A percentile compares a stretch with the other conserved stretches of the same genome.
Conservation (phyloP, 371 early-diverging fungal genomes). For the Apophysomyces elegans region DNA sequence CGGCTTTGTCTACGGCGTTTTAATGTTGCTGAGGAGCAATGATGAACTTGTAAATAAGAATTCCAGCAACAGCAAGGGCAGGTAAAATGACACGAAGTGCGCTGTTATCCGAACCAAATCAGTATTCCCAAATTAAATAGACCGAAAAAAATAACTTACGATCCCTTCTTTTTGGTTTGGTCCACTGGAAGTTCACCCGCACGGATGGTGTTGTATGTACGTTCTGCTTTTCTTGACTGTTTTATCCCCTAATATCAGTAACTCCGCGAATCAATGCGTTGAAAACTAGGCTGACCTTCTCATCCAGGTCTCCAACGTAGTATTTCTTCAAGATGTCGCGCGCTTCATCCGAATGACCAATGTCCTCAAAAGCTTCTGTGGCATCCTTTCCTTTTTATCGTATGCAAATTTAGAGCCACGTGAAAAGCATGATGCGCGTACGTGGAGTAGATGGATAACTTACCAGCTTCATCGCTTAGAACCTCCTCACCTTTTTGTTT, state of each 20-base stretch:
- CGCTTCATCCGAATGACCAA: slow-evolving; percentile 85
- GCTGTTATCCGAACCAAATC: slow-evolving; percentile 19
- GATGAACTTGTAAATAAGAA: slow-evolving; percentile 48
- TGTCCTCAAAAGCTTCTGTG: slow-evolving; percentile 88
- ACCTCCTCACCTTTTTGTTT: slow-evolving; percentile 60
- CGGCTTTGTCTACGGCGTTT: slow-evolving; percentile 14
- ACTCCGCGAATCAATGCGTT: slow-evolving; percentile 9
- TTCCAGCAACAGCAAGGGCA: slow-evolving; percentile 33
- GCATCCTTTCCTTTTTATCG: slow-evolving; percentile 66
- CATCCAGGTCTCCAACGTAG: slow-evolving; percentile 45
- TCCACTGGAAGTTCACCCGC: slow-evolving; percentile 49
- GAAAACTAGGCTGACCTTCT: slow-evolving; percentile 27
- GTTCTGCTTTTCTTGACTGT: slow-evolving; percentile 30
- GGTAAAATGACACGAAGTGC: slow-evolving; percentile 34
- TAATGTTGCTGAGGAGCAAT: slow-evolving; percentile 38
- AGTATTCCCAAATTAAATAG: neutral
- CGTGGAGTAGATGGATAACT: neutral
- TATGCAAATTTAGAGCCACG: slow-evolving; percentile 11
- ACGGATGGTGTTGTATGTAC: slow-evolving; percentile 35
- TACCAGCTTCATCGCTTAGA: slow-evolving; percentile 61
- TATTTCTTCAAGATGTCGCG: slow-evolving; percentile 48
- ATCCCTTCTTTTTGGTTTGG: slow-evolving; percentile 27
- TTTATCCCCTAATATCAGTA: neutral
- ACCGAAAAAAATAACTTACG: slow-evolving; percentile 34
- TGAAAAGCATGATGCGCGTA: neutral